Conservation (phyloP, 2,329 filamentous ascomycete species). For the Fusarium dimerum region DNA sequence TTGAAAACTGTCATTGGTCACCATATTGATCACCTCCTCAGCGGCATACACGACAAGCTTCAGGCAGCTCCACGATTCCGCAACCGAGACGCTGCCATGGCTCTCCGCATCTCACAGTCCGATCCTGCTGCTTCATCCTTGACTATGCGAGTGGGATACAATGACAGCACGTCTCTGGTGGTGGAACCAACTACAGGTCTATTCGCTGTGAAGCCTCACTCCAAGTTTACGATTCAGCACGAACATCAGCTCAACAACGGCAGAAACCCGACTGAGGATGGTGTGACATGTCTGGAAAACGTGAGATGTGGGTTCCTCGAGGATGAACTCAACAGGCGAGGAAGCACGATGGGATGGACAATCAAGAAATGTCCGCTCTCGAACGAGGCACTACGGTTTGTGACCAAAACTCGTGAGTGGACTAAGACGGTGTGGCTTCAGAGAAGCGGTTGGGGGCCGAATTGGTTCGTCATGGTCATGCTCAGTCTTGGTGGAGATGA, state of each 20-base stretch:
- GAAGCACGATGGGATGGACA: conserved; percentile 66
- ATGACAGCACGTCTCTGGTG: conserved; percentile 59
- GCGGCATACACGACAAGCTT: conserved; percentile 64
- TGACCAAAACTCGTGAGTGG: conserved; percentile 63
- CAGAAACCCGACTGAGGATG: conserved; percentile 58
- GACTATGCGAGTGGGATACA: conserved; percentile 67
- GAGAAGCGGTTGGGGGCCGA: conserved; percentile 67
- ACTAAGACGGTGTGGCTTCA: conserved; percentile 69
- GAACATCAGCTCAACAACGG: conserved; percentile 67
- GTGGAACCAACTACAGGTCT: conserved; percentile 80
- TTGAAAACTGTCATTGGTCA: conserved; percentile 73
- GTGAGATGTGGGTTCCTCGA: conserved; percentile 63
- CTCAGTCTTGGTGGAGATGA: conserved; percentile 72
- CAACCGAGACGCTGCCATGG: conserved; percentile 58
- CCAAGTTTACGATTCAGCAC: conserved; percentile 53
- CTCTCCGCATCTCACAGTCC: conserved; percentile 56
- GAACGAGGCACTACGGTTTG: conserved; percentile 57
- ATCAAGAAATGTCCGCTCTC: conserved; percentile 49
- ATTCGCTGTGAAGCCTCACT: conserved; percentile 69
- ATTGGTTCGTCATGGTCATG: conserved; percentile 73
- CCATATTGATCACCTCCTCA: conserved; percentile 73
- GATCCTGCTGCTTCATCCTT: conserved; percentile 70
- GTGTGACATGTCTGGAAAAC: conserved; percentile 57
- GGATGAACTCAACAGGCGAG: conserved; percentile 61
- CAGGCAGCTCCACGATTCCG: conserved; percentile 61